Evolutionary conservation across 257 asterid genomes (phyloP), one percentile per base, ranked within the genome.

Genomic region (Solanum pinnatisectum): DNA sequence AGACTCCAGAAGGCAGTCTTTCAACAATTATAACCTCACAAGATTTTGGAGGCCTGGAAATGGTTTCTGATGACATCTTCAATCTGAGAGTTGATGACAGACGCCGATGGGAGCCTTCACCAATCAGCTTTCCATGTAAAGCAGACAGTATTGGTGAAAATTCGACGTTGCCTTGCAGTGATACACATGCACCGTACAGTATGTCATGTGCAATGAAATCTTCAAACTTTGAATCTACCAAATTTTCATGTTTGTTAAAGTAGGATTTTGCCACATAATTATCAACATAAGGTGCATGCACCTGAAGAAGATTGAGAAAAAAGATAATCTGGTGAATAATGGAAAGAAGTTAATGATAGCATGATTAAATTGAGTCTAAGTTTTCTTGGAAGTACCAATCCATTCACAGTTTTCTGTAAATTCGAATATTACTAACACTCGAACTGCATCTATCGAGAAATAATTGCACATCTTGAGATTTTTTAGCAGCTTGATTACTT

Each of bases 31-130:
- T 88, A 18, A 90, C 90, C 82, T 87, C 92, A 92, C 96, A 96
- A 81, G 89, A 91, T 77, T 84, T 91, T 83, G 88, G 87, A 60
- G 87, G 84, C 13, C 70, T 13, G 16, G 89, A 85, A 81, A 39
- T 81, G 46, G 90, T 87, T 70, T 89, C 87, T 8, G 36, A 86
- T 83, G 84, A 90, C 90, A 89, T 49, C 84, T 91, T 89, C 42
- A 96, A 88, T 89, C 90, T 87, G 70, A 97, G 86, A 27, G 92
- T 90, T 74, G 96, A 92, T 37, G 93, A 92, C 33, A 97, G 88
- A 73, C 84, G 93, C 77, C 99, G 96, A 84, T 96, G 99, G 52
- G 98, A 97, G 30, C 99, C 99, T 93, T 96, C 99, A 42, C 98
- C 99, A 46, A 91, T 89, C 68, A 97, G 56, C 70, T 85, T 83